Percentiles rank a stretch among this genome's conserved stretches.
Conservation (phyloP, 1,139 yeast species). For the Suzukiozyma palmioleophila region DNA sequence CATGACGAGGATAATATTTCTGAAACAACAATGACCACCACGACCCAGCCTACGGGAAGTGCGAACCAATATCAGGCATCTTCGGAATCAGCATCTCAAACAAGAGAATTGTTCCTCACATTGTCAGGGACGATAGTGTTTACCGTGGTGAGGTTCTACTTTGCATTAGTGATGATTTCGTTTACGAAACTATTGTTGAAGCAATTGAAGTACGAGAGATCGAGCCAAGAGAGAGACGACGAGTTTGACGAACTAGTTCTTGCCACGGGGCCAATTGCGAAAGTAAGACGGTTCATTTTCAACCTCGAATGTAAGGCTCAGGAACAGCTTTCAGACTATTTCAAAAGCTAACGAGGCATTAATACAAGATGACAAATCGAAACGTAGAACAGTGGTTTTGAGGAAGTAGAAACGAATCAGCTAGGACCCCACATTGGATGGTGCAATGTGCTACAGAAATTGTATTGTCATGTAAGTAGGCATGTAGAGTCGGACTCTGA, state of each 20-base stretch:
- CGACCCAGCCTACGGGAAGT: not conserved
- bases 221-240: slow-evolving; percentile 20
- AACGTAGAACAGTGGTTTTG: too few species aligned
- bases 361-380: slow-evolving; percentile 1
- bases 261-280: slow-evolving; percentile 18
- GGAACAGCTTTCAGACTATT: slow-evolving; percentile 22
- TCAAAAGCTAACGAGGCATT: slow-evolving; percentile 6
- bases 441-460: too few species aligned
- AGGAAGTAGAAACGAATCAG: too few species aligned
- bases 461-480: too few species aligned
- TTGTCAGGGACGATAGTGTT: slow-evolving; percentile 52
- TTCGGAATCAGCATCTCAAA: slow-evolving; percentile 62
- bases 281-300: slow-evolving; percentile 18
- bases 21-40: slow-evolving; percentile 6
- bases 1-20: slow-evolving; percentile 31
- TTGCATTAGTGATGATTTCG: slow-evolving; percentile 57
- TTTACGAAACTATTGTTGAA: slow-evolving; percentile 49
- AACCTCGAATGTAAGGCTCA: slow-evolving; percentile 31
- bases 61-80: slow-evolving; percentile 12
- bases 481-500: too few species aligned
- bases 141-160: slow-evolving; percentile 57
- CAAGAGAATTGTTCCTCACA: slow-evolving; percentile 69
- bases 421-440: too few species aligned
- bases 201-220: slow-evolving; percentile 22
- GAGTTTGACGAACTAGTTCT: slow-evolving; percentile 21